A percentile compares a stretch with the other conserved stretches of the same genome.
Conservation (phyloP, 73 alveolate species). For the Loxodes magnus region DNA sequence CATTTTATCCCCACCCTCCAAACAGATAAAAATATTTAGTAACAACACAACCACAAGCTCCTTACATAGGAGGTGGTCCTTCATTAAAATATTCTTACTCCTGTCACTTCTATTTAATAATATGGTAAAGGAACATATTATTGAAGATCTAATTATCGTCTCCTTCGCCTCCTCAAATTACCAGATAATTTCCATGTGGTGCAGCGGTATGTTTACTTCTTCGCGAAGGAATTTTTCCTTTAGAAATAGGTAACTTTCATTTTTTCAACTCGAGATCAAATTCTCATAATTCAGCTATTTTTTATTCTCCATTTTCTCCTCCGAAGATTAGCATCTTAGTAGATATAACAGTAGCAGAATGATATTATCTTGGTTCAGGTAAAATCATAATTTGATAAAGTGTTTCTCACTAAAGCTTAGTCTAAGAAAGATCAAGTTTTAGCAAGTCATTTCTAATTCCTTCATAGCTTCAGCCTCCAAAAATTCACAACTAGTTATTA, state of each 20-base stretch:
- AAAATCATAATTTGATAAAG: not conserved
- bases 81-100: too few relatives aligned
- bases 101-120: too few relatives aligned
- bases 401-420: not conserved
- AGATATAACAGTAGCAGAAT: too few relatives aligned
- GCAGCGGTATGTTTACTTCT: conserved; percentile 7
- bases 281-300: conserved; percentile 2
- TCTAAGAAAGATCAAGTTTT: not conserved
- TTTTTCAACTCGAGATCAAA: not conserved
- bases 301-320: not conserved
- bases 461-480: not conserved
- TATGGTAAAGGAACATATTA: too few relatives aligned
- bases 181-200: not conserved
- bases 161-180: conserved; percentile 14
- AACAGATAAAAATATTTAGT: too few relatives aligned
- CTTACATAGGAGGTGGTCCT: too few relatives aligned
- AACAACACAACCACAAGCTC: too few relatives aligned
- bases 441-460: not conserved
- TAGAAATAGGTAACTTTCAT: not conserved
- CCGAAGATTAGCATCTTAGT: too few relatives aligned
- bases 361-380: conserved; percentile 11
- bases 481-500: not conserved
- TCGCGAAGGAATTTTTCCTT: conserved; percentile 2
- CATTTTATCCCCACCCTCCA: too few relatives aligned
- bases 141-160: too few relatives aligned